Percentiles rank a stretch among this genome's conserved stretches.
phyloP scores from a whole-genome alignment of 208 protist genomes.

The Trichomonas vaginalis region DNA sequence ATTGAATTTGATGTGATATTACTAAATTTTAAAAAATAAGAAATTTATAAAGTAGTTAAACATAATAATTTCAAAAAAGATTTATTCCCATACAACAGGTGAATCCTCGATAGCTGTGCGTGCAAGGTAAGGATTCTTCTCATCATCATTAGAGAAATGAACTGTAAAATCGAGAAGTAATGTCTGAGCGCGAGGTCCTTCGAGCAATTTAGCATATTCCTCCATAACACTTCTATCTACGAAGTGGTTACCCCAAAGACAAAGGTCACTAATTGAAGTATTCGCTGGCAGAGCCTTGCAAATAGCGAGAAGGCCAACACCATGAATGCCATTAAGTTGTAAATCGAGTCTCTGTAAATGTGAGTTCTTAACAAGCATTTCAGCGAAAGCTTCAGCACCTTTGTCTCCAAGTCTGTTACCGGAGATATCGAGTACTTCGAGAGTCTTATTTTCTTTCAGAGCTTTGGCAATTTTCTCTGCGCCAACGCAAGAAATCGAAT shows the following conservation, averaged over 20 bases:
- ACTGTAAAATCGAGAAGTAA: neutral
- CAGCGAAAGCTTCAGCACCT: conserved; percentile 3
- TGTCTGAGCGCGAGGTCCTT: neutral
- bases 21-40: too few relatives aligned
- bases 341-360: neutral
- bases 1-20: too few relatives aligned
- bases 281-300: neutral
- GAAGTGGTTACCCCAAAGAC: conserved; percentile 3
- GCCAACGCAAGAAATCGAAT: neutral
- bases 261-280: neutral
- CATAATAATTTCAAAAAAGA: too few relatives aligned
- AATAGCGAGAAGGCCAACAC: neutral
- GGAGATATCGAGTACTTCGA: neutral
- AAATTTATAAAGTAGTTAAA: too few relatives aligned
- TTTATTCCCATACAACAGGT: neutral
- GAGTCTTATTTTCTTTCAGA: neutral
- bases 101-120: neutral
- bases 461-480: neutral
- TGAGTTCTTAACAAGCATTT: neutral
- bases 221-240: neutral
- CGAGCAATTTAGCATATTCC: neutral
- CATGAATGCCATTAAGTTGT: neutral
- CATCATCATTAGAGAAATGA: neutral
- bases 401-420: neutral
- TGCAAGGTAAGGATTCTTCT: neutral